A percentile compares a stretch with the other conserved stretches of the same genome.
Evolutionary conservation across 2,329 filamentous ascomycete species (phyloP).

Genomic region (Aphanocladium album): DNA sequence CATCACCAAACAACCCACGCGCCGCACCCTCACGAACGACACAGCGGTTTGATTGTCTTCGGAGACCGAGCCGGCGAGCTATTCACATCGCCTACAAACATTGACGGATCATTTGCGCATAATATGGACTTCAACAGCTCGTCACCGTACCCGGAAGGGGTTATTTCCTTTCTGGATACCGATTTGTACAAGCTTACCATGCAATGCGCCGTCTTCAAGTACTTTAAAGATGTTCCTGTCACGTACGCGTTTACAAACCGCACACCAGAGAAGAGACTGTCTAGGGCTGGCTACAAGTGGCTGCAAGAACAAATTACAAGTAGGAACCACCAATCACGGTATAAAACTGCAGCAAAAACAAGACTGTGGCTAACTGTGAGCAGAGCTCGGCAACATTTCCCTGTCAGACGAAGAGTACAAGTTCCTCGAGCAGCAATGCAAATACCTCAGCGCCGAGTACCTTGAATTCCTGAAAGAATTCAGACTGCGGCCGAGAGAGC

Average conservation of each 20-base stretch:
- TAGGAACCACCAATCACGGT: slow-evolving; percentile 31
- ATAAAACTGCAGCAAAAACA: background rate
- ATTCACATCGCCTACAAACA: background rate
- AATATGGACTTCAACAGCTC: slow-evolving; percentile 63
- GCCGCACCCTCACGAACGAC: background rate
- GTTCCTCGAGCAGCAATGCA: slow-evolving; percentile 73
- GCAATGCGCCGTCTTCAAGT: slow-evolving; percentile 94
- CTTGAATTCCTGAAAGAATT: slow-evolving; percentile 78
- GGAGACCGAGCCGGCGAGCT: background rate
- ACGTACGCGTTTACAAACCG: slow-evolving; percentile 95
- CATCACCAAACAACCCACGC: background rate
- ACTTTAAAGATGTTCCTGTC: slow-evolving; percentile 76
- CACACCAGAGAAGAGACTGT: slow-evolving; percentile 89
- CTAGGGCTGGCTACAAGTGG: slow-evolving; percentile 77
- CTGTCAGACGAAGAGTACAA: slow-evolving; percentile 73
- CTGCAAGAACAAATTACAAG: slow-evolving; percentile 76
- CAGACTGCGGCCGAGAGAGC: slow-evolving; percentile 72
- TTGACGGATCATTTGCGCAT: background rate
- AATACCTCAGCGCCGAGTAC: slow-evolving; percentile 74
- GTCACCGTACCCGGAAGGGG: slow-evolving; percentile 65
- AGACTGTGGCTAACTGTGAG: background rate
- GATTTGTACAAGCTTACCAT: slow-evolving; percentile 96
- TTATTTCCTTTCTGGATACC: slow-evolving; percentile 78
- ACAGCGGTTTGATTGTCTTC: background rate
- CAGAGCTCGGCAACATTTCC: slow-evolving; percentile 76